Base-by-base conservation (phyloP, 1,139 yeast species). In the Sugiyamaella xylanicola region DNA sequence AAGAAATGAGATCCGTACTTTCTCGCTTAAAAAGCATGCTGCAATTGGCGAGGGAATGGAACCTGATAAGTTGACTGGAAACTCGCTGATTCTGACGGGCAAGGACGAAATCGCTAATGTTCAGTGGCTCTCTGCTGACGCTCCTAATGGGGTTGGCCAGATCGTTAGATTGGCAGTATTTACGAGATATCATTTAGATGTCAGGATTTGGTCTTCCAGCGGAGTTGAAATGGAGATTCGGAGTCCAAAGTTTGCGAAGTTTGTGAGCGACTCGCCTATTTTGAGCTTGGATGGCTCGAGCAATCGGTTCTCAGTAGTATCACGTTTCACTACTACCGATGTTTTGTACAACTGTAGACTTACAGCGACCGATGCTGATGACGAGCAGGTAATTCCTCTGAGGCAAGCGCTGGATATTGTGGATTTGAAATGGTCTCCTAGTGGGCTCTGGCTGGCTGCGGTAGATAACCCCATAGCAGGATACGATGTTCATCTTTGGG, bases 391-490 rank as follows among this genome's bases (percentile, higher is more conserved):
- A 4, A 29, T 61, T 25, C 50, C 53, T 4, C 54, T 66, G 11
- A 48, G 46, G 3, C 60, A 62, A 4, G 50, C 59, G n/a, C 55
- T 65, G 8, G 68, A 65, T 53, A 54, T 61, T 4, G 58, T 58
- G 43, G 60, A 56, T 36, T 59, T 61, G 13, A 56, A 59, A 48
- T 62, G 62, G 61, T 65, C 68, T 2, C 61, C 59, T 8, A 59
- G 61, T 39, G 67, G 65, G 2, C 45, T 57, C 19, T 64, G 58
- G 48, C 55, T 65, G n/a, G 69, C 69, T 2, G 62, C 63, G 5
- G 52, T 60, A 3, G 71, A 68, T 32, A 60, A 58, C 17, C 64
- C 66, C 9, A 63, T 59, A 3, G 50, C 60, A 19, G 70, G 70
- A 4, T 64, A 62, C 51, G 55, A 60, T 9, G 67, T 65, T 9